Evolutionary conservation across 2,329 filamentous ascomycete species (phyloP).

Genomic region (Trichothecium roseum): DNA sequence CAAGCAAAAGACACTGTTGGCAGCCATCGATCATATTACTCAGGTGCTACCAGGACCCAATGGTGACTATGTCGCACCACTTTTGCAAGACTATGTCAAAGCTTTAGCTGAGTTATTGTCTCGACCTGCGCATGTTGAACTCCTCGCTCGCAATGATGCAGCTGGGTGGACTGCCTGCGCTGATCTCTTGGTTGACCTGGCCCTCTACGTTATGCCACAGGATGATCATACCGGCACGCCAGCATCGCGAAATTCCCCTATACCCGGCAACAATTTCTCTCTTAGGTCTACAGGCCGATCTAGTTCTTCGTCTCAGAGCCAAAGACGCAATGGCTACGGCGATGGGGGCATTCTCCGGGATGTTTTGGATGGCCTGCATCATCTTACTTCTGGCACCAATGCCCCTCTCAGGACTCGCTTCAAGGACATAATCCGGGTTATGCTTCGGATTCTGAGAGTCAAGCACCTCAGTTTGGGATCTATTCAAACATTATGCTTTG

Average conservation of each 20-base stretch:
- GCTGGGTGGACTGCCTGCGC: conserved; percentile 60
- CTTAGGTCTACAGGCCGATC: conserved; percentile 16
- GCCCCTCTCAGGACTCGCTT: conserved; percentile 52
- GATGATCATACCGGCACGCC: conserved; percentile 22
- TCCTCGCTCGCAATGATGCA: conserved; percentile 46
- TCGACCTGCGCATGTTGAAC: conserved; percentile 69
- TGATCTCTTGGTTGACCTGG: conserved; percentile 60
- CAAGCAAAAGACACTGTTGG: conserved; percentile 66
- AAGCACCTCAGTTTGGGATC: conserved; percentile 48
- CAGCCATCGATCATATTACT: conserved; percentile 71
- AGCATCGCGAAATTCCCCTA: conserved; percentile 26
- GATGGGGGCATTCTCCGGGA: conserved; percentile 24
- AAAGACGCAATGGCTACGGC: conserved; percentile 13
- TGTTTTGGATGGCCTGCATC: conserved; percentile 51
- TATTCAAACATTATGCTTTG: conserved; percentile 64
- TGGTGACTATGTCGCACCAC: conserved; percentile 54
- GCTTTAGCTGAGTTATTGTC: conserved; percentile 60
- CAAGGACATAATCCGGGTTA: conserved; percentile 41
- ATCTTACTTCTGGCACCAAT: conserved; percentile 54
- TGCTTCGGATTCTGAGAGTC: conserved; percentile 51
- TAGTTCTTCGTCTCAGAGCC: conserved; percentile 17
- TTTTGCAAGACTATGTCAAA: conserved; percentile 71
- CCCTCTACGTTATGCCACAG: conserved; percentile 33
- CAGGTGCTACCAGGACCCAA: conserved; percentile 56
- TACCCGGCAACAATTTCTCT: conserved; percentile 21